Percentiles rank a stretch among this genome's conserved stretches.
Evolutionary conservation across 2,329 filamentous ascomycete genomes (phyloP).

Genomic region (Lanzia echinophila): DNA sequence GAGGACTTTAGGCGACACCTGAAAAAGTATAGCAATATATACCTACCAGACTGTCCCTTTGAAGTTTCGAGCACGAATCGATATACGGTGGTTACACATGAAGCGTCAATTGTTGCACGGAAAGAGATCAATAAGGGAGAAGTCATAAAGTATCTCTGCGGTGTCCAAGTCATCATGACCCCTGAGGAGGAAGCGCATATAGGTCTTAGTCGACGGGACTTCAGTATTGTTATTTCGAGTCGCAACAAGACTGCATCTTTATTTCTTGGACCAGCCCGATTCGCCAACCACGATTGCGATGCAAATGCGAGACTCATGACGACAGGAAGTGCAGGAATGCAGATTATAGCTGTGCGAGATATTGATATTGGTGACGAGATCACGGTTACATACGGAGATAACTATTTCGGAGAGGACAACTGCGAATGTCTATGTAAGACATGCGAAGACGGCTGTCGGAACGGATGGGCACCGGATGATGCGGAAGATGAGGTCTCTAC

Average conservation of each 20-base stretch:
- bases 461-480: slow-evolving; percentile 67
- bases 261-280: slow-evolving; percentile 90
- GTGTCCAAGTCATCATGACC: slow-evolving; percentile 88
- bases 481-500: slow-evolving; percentile 32
- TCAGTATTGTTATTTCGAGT: slow-evolving; percentile 93
- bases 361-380: slow-evolving; percentile 90
- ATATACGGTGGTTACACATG: slow-evolving; percentile 85
- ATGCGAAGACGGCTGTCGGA: slow-evolving; percentile 68
- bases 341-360: slow-evolving; percentile 75
- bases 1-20: slow-evolving; percentile 82
- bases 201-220: slow-evolving; percentile 78
- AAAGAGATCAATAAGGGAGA: slow-evolving; percentile 74
- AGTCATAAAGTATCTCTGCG: slow-evolving; percentile 81
- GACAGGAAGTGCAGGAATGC: slow-evolving; percentile 77
- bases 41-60: slow-evolving; percentile 88
- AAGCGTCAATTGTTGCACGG: slow-evolving; percentile 80
- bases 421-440: slow-evolving; percentile 89
- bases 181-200: slow-evolving; percentile 83
- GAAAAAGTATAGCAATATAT: slow-evolving; percentile 86
- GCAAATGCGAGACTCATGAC: slow-evolving; percentile 87
- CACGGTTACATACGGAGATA: slow-evolving; percentile 90
- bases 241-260: slow-evolving; percentile 84
- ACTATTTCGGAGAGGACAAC: slow-evolving; percentile 92
- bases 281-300: slow-evolving; percentile 94
- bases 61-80: slow-evolving; percentile 92